phyloP scores from a whole-genome alignment of 345 rosid species.

The Mercurialis annua region DNA sequence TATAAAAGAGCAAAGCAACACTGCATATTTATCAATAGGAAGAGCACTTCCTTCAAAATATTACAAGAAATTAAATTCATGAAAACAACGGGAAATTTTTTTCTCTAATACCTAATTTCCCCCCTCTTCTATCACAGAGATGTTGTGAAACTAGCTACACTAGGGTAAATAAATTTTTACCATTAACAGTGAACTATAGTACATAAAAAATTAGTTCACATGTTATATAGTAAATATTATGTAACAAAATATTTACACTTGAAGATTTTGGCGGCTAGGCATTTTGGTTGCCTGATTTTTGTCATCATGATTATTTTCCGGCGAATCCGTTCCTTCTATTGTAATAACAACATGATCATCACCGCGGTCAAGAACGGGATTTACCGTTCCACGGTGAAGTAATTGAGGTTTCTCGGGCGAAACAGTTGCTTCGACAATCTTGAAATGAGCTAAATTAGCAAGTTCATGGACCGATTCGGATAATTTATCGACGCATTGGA shows the following conservation, averaged over 20 bases:
- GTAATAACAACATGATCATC: constrained; percentile 36
- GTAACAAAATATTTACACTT: constrained; percentile 31
- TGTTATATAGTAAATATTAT: neutral
- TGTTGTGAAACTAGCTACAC: neutral
- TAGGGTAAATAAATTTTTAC: neutral
- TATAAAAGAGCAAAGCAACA: too few relatives aligned
- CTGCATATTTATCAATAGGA: too few relatives aligned
- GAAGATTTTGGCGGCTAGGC: neutral
- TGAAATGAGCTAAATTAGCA: constrained; percentile 21
- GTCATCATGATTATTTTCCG: constrained; percentile 26
- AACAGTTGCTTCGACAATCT: constrained; percentile 11
- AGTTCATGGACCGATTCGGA: constrained; percentile 24
- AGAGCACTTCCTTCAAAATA: constrained; percentile 4
- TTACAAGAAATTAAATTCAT: neutral
- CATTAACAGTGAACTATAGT: neutral
- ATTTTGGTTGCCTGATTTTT: constrained; percentile 15
- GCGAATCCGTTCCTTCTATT: constrained; percentile 31
- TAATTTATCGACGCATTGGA: constrained; percentile 21
- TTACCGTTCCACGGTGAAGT: constrained; percentile 56
- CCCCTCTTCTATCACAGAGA: neutral
- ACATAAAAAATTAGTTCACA: neutral
- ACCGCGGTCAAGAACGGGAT: constrained; percentile 43
- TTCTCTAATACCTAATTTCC: neutral
- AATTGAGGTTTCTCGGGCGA: constrained; percentile 34
- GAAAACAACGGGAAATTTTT: neutral